Evolutionary conservation across 352 stramenopile genomes (phyloP), one percentile per base, ranked within the genome.

Genomic region (Detonula confervacea): DNA sequence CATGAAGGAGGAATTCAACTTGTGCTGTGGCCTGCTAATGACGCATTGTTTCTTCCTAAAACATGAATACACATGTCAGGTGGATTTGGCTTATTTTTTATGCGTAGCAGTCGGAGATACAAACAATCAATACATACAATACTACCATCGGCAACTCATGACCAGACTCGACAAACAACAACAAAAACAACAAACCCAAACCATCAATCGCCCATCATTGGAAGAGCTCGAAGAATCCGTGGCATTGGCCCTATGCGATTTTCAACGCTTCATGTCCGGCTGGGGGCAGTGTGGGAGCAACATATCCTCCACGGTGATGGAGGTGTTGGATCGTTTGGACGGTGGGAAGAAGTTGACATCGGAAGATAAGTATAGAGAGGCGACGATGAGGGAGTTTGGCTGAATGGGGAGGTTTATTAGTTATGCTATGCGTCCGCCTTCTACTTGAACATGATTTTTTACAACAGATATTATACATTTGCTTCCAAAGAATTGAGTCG

Each of bases 11-110:
- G n/a, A n/a, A n/a, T n/a, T n/a, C n/a, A n/a, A n/a, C n/a, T n/a
- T n/a, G n/a, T n/a, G n/a, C n/a, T n/a, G n/a, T n/a, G n/a, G n/a
- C n/a, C n/a, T n/a, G n/a, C n/a, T 25, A 47, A 27, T 9, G 1
- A 25, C 16, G 16, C 37, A 9, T 63, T 63, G 24, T 30, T 61
- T 18, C 46, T 2, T 12, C 46, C 29, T 12, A 22, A 46, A 44
- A 35, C 46, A 25, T n/a, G 46, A 25, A 25, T 18, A 16, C 65
- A 63, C 25, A n/a, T 2, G 42, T 49, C 14, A 70, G 61, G 61
- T 70, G 27, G 88, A 93, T 83, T 52, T 93, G 42, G 83, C 85
- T 1, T 93, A 93, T 44, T 90, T 90, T 69, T 73, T 93, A 14
- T 90, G 81, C 67, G 69, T 66, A 12, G 69, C 67, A 29, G 78